Evolutionary conservation across 352 stramenopile species (phyloP), one percentile per base, ranked within the genome.

Genomic region (Globisporangium barbulae): DNA sequence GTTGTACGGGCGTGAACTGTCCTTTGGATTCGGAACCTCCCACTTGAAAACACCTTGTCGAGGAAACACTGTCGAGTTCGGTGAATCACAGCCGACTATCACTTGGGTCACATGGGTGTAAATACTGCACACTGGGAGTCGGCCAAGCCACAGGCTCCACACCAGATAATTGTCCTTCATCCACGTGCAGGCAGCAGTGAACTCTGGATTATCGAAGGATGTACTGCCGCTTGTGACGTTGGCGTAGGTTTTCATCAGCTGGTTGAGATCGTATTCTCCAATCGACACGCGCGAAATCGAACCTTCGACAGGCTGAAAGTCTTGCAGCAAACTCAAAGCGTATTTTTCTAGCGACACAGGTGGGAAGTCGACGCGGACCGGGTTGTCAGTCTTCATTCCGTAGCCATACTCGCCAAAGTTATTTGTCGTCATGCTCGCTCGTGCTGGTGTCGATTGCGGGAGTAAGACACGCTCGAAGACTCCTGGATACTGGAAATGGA

Each of bases 341-440:
- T 79, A 85, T 54, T 84, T 85, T 30, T 72, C 64, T 0, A 87
- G 68, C 3, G 68, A 31, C 4, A 71, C 49, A 1, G 47, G 56
- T 17, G 78, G 74, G 15, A 81, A 88, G 53, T 87, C 78, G 2
- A 77, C 68, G 1, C 57, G 30, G 4, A 87, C 71, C 0, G 68
- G 71, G 31, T 87, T 87, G 42, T 67, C 61, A 0, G 75, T 85
- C n/a, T 67, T 39, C 57, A 66, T 59, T 1, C 79, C 79, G 50
- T 77, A 80, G 0, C 79, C 78, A 48, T 82, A 65, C 55, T 89
- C 78, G 2, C 79, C 78, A 60, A 83, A 88, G 1, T 22, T 68
- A 6, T 39, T 61, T 1, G 78, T 81, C 21, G 72, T 28, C n/a
- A 75, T 5, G 7, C 49, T 50, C 9, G 48, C 15, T 33, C 41